Evolutionary conservation across 2,329 filamentous ascomycete species (phyloP).

Genomic region (Xylaria sp.): DNA sequence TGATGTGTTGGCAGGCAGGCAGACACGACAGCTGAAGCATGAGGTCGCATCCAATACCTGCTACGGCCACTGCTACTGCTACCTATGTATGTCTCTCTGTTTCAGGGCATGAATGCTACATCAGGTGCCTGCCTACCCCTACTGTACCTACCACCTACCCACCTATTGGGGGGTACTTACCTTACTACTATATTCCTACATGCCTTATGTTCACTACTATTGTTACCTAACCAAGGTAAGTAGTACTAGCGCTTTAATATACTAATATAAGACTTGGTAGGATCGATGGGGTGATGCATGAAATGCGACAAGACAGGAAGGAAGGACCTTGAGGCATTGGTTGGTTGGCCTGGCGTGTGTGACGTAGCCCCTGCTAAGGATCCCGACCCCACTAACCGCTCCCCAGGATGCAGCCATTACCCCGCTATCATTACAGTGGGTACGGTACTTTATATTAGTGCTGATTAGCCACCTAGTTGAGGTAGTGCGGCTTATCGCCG

Average conservation of each 20-base stretch:
- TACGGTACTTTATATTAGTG: neutral
- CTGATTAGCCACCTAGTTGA: too few species aligned
- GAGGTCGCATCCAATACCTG: neutral
- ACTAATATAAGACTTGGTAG: neutral
- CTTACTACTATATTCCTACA: too few species aligned
- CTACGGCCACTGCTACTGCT: too few species aligned
- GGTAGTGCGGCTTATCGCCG: too few species aligned
- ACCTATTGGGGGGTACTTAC: neutral
- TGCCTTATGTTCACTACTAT: too few species aligned
- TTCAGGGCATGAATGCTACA: neutral
- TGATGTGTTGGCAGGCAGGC: conserved; percentile 3
- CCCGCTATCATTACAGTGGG: conserved; percentile 4
- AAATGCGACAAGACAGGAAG: too few species aligned
- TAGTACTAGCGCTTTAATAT: neutral
- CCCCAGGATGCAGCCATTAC: neutral
- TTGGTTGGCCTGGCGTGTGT: neutral
- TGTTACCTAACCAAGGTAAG: too few species aligned
- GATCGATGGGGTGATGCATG: neutral
- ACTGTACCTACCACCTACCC: neutral
- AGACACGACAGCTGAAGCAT: neutral
- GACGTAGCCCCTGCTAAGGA: neutral
- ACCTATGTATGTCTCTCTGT: neutral
- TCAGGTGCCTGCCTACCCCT: too few species aligned
- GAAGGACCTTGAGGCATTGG: too few species aligned
- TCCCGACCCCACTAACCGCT: neutral